Base-by-base conservation (phyloP, 768 basidiomycete genomes). In the Leccinum longicurvipes region DNA sequence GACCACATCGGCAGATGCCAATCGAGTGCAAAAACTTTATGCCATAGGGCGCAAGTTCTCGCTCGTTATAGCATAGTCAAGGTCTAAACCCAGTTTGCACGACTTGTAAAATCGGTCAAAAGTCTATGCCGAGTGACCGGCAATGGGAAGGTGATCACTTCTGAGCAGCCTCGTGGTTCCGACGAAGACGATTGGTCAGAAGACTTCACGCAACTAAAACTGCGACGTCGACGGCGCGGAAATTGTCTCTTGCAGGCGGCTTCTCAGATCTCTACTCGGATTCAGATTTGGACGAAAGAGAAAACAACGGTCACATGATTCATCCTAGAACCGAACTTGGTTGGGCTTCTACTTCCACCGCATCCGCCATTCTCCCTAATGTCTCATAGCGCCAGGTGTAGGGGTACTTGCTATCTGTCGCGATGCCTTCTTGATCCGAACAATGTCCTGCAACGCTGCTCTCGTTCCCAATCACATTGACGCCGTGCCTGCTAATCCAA, bases 371-470 rank as follows among this genome's bases (percentile, higher is more conserved):
- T 42, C 78, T 77, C 27, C 79, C 80, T 46, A 89, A 63, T 3
- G 83, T 86, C 56, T 77, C 74, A 60, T 86, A 90, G 48, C 73
- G 73, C 81, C 80, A 81, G 0, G 67, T 72, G 72, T 78, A 84
- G 45, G 60, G 55, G 23, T 71, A 70, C 48, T 65, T 60, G 54
- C 57, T 62, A 39, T 60, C 66, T 15, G 50, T 60, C 6, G 54
- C 31, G 6, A 49, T 50, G 17, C 61, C 60, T 51, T 61, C 60
- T 32, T 50, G 55, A 49, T 67, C 57, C 28, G 54, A 59, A 39
- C 2, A 53, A 68, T 79, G 55, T 77, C 74, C 39, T 74, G 69
- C 51, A 25, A 50, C 8, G 9, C 6, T 5, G 29, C 82, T 72
- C 73, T 73, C 78, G 67, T 19, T 58, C 24, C 68, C 70, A 10